Base-by-base conservation (phyloP, 2,329 filamentous ascomycete species). In the Xylaria sp. region DNA sequence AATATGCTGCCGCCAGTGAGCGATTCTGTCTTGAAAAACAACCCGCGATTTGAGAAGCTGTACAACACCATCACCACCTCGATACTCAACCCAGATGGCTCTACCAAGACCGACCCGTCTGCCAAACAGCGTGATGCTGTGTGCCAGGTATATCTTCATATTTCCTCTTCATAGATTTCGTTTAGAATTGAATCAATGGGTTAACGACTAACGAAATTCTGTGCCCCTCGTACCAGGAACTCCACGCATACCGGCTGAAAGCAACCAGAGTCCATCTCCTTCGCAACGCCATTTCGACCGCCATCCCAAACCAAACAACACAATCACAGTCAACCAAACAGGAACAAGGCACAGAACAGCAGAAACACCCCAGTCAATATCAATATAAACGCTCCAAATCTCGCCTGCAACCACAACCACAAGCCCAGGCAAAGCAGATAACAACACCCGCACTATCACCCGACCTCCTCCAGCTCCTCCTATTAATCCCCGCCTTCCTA, bases 1-100 rank as follows among this genome's bases (percentile, higher is more conserved):
- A 59, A 46, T 2, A 90, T 90, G 87, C 78, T 90, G 1, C 89
- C 89, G 0, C 88, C 87, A 0, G 78, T 90, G 9, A 88, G 90
- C 23, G 82, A 86, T 9, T 73, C 82, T 0, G 80, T 90, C 20
- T 77, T 91, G 1, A 78, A 83, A 62, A 83, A 81, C 67, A 90
- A 91, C 71, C 88, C 88, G 0, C 83, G 86, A 25, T 91, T 91
- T 73, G 85, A 86, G n/a, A 81, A 82, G 41, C 82, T 91, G 5
- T 88, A 90, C 78, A 82, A 79, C 18, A 86, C 82, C 13, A 80
- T 91, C 55, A 86, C 85, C 7, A 85, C 82, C 1, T 81, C 81
- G 1, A 77, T 90, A 31, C 82, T 91, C 5, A 88, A 89, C 71
- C 78, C 84, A 0, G 86, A 90, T 77, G 88, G 86, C 1, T 88